These are phyloP conservation scores for Fusarium verticillioides DNA, from an alignment of 2,329 filamentous ascomycete genomes.

Conservation along the genomic window DNA sequence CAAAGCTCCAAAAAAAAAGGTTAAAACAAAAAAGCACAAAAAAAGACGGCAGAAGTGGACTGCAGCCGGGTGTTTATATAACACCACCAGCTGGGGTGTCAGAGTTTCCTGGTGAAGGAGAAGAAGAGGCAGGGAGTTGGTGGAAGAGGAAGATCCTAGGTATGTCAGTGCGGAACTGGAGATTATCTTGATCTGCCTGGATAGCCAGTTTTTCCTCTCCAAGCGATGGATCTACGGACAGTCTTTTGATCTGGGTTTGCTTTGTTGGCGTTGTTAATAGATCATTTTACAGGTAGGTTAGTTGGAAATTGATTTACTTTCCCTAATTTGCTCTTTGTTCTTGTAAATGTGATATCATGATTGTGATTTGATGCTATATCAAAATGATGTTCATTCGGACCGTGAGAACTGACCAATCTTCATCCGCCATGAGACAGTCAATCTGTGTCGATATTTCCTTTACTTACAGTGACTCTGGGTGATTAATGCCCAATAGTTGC, in stretches of 20 bases:
- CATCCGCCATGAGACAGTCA: accelerated
- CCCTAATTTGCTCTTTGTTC: neutral
- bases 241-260: neutral
- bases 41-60: neutral
- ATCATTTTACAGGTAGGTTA: neutral
- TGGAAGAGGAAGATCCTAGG: neutral
- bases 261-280: neutral
- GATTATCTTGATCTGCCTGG: neutral
- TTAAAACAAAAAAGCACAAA: neutral
- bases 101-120: neutral
- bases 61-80: neutral
- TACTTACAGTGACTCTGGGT: accelerated
- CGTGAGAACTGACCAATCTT: neutral
- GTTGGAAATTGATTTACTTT: neutral
- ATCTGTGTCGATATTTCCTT: accelerated
- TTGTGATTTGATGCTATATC: neutral
- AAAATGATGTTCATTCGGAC: neutral
- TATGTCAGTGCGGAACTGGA: neutral
- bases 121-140: neutral
- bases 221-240: neutral
- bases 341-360: neutral
- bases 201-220: neutral
- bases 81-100: neutral
- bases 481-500: accelerated
- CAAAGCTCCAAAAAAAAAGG: neutral